Evolutionary conservation across 2,329 filamentous ascomycete genomes (phyloP), one percentile per base, ranked within the genome.

Genomic region (Trichophaea hybrida): DNA sequence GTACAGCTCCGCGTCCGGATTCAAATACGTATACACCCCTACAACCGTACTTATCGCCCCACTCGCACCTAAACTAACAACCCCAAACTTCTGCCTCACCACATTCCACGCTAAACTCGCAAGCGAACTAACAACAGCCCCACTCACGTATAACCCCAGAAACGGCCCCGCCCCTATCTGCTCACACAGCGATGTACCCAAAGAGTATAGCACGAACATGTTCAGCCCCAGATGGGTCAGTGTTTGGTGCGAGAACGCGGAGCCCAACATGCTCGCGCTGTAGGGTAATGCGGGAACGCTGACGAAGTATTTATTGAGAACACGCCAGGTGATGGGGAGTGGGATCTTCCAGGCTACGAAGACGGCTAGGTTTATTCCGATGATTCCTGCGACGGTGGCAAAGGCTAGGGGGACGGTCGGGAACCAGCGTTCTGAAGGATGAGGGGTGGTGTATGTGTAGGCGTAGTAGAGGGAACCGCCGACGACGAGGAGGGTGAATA

Each of bases 91-190:
- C 46, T 69, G 69, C 2, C 68, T 63, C 2, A 74, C 43, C 10
- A 77, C 75, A 59, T 72, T 72, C 58, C 66, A 71, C 5, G 69
- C 55, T 60, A 88, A 73, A 49, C 79, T 81, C n/a, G 75, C 73
- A 61, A 83, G 76, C 61, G 80, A 81, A 6, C 79, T 81, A 1
- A 81, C 48, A 1, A 76, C 74, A 56, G 83, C 84, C 5, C 77
- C 76, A 6, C 76, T 73, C 35, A 85, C 64, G 70, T 84, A 87
- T 35, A 86, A 72, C n/a, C 82, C 78, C 17, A 88, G 72, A 72
- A 88, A 88, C 58, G 79, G 76, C 12, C 78, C 83, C 8, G 85
- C 77, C 8, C 83, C 85, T 32, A 88, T 73, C 66, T 88, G 83
- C 62, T 87, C 82, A 71, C 87, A 83, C 37, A 88, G 74, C 1